Percentiles rank a stretch among this genome's conserved stretches.
These are phyloP conservation scores for Scedosporium boydii DNA, from an alignment of 2,329 filamentous ascomycete species.

Conservation along the genomic window DNA sequence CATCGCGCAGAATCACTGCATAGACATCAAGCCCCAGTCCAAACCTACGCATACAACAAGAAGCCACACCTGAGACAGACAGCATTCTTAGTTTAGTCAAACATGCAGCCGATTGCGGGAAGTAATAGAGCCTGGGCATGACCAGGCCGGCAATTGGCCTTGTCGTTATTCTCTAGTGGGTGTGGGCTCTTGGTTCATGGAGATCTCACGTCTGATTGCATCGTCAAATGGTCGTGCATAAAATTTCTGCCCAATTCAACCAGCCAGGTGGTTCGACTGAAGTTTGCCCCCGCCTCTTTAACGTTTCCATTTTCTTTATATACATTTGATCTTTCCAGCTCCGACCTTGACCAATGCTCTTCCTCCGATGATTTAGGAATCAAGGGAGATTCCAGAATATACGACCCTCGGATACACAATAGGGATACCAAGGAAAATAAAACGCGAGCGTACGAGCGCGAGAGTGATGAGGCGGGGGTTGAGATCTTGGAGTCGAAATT, in stretches of 20 bases:
- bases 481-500: background rate
- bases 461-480: background rate
- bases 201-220: background rate
- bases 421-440: background rate
- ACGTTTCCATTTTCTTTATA: background rate
- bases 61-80: too few species aligned
- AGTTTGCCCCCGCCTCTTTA: background rate
- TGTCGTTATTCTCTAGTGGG: background rate
- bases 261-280: background rate
- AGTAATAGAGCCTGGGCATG: background rate
- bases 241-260: constrained; percentile 1
- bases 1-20: too few species aligned
- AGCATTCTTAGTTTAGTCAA: background rate
- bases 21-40: too few species aligned
- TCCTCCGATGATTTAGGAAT: background rate
- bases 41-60: too few species aligned
- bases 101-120: background rate
- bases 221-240: background rate
- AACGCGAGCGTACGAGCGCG: background rate
- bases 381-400: background rate
- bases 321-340: background rate
- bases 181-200: background rate
- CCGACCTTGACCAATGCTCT: background rate
- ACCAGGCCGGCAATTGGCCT: background rate
- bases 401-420: background rate